Evolutionary conservation across 2,329 filamentous ascomycete species (phyloP).

Genomic region (Pyrenophora seminiperda): DNA sequence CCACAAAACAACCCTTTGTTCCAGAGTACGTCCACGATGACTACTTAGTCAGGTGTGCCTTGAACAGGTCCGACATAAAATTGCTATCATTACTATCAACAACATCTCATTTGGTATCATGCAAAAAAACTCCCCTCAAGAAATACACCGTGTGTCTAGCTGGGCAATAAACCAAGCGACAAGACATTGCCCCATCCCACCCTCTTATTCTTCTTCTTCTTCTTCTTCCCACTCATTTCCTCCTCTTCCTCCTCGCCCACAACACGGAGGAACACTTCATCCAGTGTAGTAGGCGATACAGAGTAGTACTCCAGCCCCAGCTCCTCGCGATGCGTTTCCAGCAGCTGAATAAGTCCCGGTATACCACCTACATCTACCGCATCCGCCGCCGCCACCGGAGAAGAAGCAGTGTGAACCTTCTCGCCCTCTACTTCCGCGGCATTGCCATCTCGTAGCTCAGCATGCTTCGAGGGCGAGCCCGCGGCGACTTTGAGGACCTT

Average conservation of each 20-base stretch:
- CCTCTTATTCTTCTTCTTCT: slow-evolving; percentile 4
- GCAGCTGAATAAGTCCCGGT: slow-evolving; percentile 69
- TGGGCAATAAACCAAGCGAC: not conserved
- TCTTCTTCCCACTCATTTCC: slow-evolving; percentile 22
- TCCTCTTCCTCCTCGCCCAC: slow-evolving; percentile 73
- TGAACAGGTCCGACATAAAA: too few species aligned
- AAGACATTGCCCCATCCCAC: not conserved
- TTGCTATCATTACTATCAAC: too few species aligned
- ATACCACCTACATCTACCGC: slow-evolving; percentile 55
- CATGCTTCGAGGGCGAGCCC: slow-evolving; percentile 15
- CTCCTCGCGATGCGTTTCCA: slow-evolving; percentile 71
- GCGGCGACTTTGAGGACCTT: slow-evolving; percentile 65
- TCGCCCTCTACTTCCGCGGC: slow-evolving; percentile 24
- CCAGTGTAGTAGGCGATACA: slow-evolving; percentile 82
- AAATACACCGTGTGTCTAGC: too few species aligned
- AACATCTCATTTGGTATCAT: too few species aligned
- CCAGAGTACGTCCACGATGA: too few species aligned
- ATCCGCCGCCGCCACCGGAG: not conserved
- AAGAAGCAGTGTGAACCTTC: slow-evolving; percentile 24
- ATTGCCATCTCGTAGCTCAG: slow-evolving; percentile 13
- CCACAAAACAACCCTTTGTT: too few species aligned
- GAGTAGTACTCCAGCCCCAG: slow-evolving; percentile 85
- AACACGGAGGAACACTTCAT: slow-evolving; percentile 88
- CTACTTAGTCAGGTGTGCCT: too few species aligned
- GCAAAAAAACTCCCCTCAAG: too few species aligned